These are phyloP conservation scores for Paramyrothecium roridum DNA, from an alignment of 2,329 filamentous ascomycete genomes.

Conservation along the genomic window DNA sequence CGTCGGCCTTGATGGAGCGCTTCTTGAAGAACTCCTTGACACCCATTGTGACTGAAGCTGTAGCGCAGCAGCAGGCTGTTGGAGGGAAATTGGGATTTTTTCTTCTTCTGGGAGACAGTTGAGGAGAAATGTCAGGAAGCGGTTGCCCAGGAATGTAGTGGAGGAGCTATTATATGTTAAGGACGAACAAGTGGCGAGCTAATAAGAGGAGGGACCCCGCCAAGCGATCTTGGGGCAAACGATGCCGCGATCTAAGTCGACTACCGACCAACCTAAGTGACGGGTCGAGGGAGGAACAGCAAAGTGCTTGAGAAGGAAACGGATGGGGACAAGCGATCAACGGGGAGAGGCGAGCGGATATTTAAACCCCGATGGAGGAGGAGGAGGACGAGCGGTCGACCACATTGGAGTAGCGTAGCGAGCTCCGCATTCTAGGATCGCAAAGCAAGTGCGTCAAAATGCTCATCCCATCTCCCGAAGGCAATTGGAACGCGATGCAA, in stretches of 20 bases:
- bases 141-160: not conserved
- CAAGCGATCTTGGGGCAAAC: not conserved
- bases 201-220: not conserved
- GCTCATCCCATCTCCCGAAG: no score
- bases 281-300: not conserved
- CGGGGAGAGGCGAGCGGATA: not conserved
- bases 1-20: conserved; percentile 41
- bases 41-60: conserved; percentile 29
- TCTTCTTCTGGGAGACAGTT: not conserved
- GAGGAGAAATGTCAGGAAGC: not conserved
- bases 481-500: no score
- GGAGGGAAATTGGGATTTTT: not conserved
- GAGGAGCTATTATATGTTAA: not conserved
- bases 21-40: conserved; percentile 40
- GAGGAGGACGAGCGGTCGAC: not conserved
- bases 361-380: not conserved
- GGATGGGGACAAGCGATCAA: not conserved
- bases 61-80: not conserved
- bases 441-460: no score
- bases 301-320: not conserved
- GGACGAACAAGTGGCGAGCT: not conserved
- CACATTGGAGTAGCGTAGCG: not conserved
- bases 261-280: not conserved
- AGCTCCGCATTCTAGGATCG: not conserved
- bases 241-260: not conserved